Conservation (phyloP, 805 yeast species). For the Metschnikowia bowlesiae region DNA sequence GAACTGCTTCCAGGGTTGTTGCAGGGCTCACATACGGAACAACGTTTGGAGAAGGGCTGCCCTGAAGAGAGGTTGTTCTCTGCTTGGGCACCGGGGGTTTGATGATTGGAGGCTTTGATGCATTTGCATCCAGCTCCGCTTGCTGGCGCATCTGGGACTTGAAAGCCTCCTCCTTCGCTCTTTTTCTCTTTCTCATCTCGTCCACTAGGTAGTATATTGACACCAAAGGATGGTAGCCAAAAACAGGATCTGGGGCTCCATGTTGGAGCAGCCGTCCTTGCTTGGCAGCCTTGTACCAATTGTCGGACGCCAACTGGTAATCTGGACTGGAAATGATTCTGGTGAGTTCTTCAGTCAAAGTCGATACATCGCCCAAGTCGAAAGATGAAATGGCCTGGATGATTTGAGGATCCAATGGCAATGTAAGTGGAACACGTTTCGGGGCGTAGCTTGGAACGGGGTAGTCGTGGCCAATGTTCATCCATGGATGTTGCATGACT, state of each 20-base stretch:
- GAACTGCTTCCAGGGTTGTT: not conserved
- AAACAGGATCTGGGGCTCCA: constrained; percentile 59
- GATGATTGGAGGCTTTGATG: not conserved
- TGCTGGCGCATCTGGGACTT: constrained; percentile 27
- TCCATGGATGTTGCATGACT: constrained; percentile 90
- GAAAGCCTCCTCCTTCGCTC: constrained; percentile 50
- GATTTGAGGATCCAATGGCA: constrained; percentile 65
- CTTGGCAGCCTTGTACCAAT: constrained; percentile 53
- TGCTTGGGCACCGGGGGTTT: constrained; percentile 1
- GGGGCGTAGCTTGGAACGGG: constrained; percentile 73
- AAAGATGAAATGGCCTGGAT: constrained; percentile 70
- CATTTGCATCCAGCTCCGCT: constrained; percentile 1
- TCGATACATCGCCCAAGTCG: constrained; percentile 70
- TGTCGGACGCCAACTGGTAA: constrained; percentile 57
- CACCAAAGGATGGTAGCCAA: constrained; percentile 81
- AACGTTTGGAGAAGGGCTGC: not conserved
- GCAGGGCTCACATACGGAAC: constrained; percentile 3
- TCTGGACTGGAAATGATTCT: constrained; percentile 57
- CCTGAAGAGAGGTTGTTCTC: constrained; percentile 1
- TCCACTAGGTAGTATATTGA: constrained; percentile 83
- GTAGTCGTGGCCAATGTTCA: constrained; percentile 79
- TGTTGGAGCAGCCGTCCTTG: constrained; percentile 37
- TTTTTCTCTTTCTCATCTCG: constrained; percentile 74
- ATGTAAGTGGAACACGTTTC: constrained; percentile 63
- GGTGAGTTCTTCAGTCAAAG: constrained; percentile 52